Conservation (phyloP, 495 filamentous ascomycete species). For the Daldinia bambusicola region DNA sequence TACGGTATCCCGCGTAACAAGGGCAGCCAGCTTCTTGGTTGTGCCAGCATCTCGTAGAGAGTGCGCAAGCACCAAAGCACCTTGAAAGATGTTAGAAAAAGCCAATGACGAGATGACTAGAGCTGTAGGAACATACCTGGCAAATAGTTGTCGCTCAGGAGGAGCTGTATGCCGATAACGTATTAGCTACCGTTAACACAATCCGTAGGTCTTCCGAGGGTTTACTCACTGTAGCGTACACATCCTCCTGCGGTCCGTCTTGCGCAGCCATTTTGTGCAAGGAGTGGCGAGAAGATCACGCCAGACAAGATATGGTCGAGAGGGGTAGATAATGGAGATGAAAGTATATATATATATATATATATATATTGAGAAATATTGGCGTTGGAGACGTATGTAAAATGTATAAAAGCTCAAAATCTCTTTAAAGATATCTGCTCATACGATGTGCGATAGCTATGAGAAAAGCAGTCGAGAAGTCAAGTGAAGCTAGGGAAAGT, state of each 20-base stretch:
- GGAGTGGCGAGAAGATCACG: constrained; percentile 27
- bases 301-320: constrained; percentile 20
- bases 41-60: constrained; percentile 93
- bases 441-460: background rate
- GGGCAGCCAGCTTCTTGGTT: constrained; percentile 82
- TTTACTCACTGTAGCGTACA: constrained; percentile 65
- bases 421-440: constrained; percentile 3
- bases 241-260: constrained; percentile 58
- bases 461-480: background rate
- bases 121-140: constrained; percentile 69
- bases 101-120: constrained; percentile 32
- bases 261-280: constrained; percentile 53
- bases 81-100: constrained; percentile 58
- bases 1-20: constrained; percentile 82
- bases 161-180: constrained; percentile 66
- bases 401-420: background rate
- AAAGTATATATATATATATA: too few species aligned
- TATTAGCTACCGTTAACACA: constrained; percentile 46
- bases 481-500: constrained; percentile 2
- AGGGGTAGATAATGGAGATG: constrained; percentile 25
- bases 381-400: background rate
- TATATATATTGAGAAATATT: background rate
- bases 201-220: constrained; percentile 8
- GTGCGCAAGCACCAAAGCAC: constrained; percentile 92
- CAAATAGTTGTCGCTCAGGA: constrained; percentile 89